Conservation (phyloP, 1,284 basidiomycete species). For the Coniferiporia weirii region DNA sequence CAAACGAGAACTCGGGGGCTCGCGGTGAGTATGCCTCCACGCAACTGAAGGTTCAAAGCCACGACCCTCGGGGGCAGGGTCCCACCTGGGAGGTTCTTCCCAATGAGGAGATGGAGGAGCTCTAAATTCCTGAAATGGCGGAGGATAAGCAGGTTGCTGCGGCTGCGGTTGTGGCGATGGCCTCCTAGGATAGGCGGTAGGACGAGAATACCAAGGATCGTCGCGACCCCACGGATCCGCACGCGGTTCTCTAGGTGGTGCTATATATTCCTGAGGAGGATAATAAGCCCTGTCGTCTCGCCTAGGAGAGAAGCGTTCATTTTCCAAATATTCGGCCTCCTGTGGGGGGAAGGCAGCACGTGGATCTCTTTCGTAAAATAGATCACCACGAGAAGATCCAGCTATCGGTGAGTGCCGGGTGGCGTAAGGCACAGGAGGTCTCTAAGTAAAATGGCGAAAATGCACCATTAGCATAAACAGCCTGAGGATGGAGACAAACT, state of each 20-base stretch:
- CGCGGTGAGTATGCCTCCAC: conserved; percentile 58
- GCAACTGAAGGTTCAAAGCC: conserved; percentile 60
- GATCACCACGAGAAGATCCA: conserved; percentile 6
- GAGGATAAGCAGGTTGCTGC: conserved; percentile 25
- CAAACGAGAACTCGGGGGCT: conserved; percentile 21
- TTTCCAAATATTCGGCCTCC: conserved; percentile 1
- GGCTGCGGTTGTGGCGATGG: conserved; percentile 29
- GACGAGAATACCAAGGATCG: conserved; percentile 4
- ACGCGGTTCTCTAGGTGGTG: conserved; percentile 2
- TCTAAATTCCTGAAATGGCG: conserved; percentile 29
- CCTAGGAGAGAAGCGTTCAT: conserved; percentile 5
- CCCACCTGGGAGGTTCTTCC: conserved; percentile 41
- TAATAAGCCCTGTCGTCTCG: conserved; percentile 9
- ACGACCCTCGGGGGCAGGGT: conserved; percentile 5
- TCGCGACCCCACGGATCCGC: neutral
- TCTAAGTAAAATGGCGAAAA: neutral
- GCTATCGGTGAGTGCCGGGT: conserved; percentile 7
- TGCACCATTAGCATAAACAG: neutral
- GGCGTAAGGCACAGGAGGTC: conserved; percentile 7
- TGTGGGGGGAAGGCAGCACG: conserved; percentile 2
- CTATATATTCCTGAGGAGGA: conserved; percentile 3
- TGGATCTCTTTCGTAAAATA: conserved; percentile 12
- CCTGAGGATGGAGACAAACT: neutral
- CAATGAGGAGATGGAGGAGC: conserved; percentile 9
- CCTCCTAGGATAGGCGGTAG: conserved; percentile 10